Conservation (phyloP, 192 early-diverging fungal species). For the Entomortierella lignicola region DNA sequence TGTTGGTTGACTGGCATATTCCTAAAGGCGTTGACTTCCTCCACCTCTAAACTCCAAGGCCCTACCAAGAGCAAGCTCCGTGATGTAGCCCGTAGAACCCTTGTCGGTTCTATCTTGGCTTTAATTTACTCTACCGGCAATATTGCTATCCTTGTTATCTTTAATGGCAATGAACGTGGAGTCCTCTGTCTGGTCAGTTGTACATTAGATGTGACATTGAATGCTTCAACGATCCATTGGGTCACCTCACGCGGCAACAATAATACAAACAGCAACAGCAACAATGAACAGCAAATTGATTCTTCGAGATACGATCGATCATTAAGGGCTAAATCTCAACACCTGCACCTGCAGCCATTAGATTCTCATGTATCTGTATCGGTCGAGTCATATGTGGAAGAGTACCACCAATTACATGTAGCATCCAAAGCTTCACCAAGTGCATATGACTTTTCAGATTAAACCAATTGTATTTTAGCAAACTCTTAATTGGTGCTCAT, state of each 20-base stretch:
- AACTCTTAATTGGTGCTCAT: too few species aligned
- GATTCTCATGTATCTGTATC: constrained; percentile 35
- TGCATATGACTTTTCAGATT: too few species aligned
- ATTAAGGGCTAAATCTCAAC: too few species aligned
- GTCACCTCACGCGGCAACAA: constrained; percentile 47
- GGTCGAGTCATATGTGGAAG: constrained; percentile 44
- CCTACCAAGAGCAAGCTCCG: constrained; percentile 33
- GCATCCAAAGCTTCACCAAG: neutral
- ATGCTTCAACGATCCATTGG: constrained; percentile 58
- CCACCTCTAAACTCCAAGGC: constrained; percentile 39
- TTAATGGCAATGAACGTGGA: constrained; percentile 56
- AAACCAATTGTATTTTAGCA: too few species aligned
- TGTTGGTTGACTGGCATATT: constrained; percentile 37
- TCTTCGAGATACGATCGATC: too few species aligned
- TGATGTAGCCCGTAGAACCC: constrained; percentile 52
- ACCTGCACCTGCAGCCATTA: constrained; percentile 8
- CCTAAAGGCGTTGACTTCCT: constrained; percentile 18
- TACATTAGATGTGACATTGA: constrained; percentile 58
- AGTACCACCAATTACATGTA: constrained; percentile 36
- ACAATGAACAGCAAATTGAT: too few species aligned
- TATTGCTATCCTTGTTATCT: constrained; percentile 45
- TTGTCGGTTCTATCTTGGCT: constrained; percentile 52
- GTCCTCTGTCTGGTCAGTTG: constrained; percentile 57
- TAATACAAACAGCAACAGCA: neutral
- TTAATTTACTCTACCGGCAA: constrained; percentile 53